Base-by-base conservation (phyloP, 164 flowering plant species). In the Magnolia kwangsiensis region DNA sequence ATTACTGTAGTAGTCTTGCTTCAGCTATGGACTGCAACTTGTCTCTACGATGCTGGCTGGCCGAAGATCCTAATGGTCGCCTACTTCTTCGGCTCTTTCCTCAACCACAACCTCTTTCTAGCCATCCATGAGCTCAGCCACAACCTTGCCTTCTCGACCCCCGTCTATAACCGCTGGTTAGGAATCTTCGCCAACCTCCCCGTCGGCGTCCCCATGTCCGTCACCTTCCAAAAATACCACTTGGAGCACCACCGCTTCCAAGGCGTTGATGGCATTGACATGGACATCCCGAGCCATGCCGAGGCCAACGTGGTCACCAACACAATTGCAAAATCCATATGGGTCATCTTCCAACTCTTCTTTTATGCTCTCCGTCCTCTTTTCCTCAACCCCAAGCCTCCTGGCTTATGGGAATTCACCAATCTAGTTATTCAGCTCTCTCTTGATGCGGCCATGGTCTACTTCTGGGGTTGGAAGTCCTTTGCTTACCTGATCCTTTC, bases 141-240 rank as follows among this genome's bases (percentile, higher is more conserved):
- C 88, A 95, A 95, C 80, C 97, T 95, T 7, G 99, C 99, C 79
- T 95, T 95, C 92, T 87, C 91, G 8, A 92, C 88, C 66, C 99
- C 98, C 0, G 81, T 83, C 63, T 87, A 87, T 86, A 95, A 95
- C 87, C 94, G 95, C 2, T 95, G 98, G 94, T 88, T 95, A 8
- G 99, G 99, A 31, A 95, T 95, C 78, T 93, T 95, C 19, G 99
- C 99, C 37, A 95, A 95, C 80, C 96, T 95, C 68, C 99, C 99
- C 2, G 84, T 95, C 18, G 97, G 99, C 27, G 92, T 95, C 21
- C 99, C 98, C 50, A 93, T 95, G 98, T 93, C 99, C 7, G 85
- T 95, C 72, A 95, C 99, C 29, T 95, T 95, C 90, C 99, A 95
- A 81, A 95, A 95, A 76, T 93, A 95, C 77, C 98, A 94, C 81